phyloP scores from a whole-genome alignment of 1,139 yeast genomes.

The Yarrowia galli region DNA sequence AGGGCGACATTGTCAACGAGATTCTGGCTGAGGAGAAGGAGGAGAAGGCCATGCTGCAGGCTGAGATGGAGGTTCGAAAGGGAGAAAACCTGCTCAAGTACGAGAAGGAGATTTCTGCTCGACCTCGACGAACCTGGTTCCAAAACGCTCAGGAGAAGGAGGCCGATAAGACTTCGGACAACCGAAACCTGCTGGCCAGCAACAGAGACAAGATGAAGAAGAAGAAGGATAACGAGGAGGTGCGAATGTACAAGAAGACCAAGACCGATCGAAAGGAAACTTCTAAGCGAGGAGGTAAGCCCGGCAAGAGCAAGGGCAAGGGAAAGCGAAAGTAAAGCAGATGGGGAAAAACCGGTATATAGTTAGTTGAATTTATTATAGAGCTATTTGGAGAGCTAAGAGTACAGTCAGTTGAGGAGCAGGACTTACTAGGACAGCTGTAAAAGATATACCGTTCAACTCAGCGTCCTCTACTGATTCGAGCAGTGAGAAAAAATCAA shows the following conservation, averaged over 20 bases:
- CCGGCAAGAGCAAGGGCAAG: constrained; percentile 32
- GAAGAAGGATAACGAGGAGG: constrained; percentile 59
- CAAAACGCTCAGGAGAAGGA: constrained; percentile 77
- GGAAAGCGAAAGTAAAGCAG: constrained; percentile 54
- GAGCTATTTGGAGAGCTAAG: neutral
- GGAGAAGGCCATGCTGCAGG: constrained; percentile 82
- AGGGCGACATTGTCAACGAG: constrained; percentile 69
- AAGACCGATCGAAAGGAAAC: constrained; percentile 45
- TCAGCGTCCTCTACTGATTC: too few relatives aligned
- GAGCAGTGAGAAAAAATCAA: too few relatives aligned
- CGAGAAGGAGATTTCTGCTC: constrained; percentile 78
- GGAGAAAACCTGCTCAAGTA: constrained; percentile 85
- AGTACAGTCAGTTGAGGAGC: too few relatives aligned
- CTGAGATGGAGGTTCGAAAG: constrained; percentile 88
- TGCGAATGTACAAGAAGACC: constrained; percentile 48
- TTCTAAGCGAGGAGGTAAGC: constrained; percentile 41
- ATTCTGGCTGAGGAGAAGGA: constrained; percentile 86
- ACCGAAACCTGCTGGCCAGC: constrained; percentile 43
- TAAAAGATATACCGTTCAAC: too few relatives aligned
- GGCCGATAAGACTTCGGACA: constrained; percentile 43
- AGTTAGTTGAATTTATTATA: constrained; percentile 43
- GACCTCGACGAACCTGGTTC: constrained; percentile 98
- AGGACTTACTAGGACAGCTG: too few relatives aligned
- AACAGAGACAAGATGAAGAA: constrained; percentile 62
- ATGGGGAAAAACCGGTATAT: constrained; percentile 68